A percentile compares a stretch with the other conserved stretches of the same genome.
phyloP scores from a whole-genome alignment of 2,329 filamentous ascomycete species.

The Trichoderma asperellum region DNA sequence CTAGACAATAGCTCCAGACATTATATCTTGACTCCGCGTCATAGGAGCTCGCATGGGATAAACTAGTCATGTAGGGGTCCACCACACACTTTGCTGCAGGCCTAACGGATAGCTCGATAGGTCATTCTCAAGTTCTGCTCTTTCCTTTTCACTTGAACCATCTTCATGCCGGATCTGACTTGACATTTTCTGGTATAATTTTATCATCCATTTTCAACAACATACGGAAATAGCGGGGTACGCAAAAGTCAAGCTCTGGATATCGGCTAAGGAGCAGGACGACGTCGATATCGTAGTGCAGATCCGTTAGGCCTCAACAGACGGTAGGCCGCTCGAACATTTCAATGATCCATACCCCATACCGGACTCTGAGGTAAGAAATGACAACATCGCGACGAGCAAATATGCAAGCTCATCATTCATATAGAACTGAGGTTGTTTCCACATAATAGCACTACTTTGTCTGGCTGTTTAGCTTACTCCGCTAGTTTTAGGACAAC shows the following conservation, averaged over 20 bases:
- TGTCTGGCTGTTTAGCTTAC: neutral
- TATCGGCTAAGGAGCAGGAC: neutral
- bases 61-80: neutral
- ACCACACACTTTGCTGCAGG: neutral
- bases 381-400: neutral
- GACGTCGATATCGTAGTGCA: conserved; percentile 1
- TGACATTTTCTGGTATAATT: neutral
- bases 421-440: neutral
- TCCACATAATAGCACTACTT: too few relatives aligned
- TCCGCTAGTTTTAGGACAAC: neutral
- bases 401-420: neutral
- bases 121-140: neutral
- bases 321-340: neutral
- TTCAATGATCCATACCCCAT: neutral
- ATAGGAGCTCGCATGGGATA: neutral
- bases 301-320: neutral
- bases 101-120: neutral
- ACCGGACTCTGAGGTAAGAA: neutral
- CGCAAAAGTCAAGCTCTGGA: conserved; percentile 5
- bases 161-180: neutral
- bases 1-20: neutral
- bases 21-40: conserved; percentile 3
- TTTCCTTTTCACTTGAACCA: too few relatives aligned
- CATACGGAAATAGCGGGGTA: conserved; percentile 2
- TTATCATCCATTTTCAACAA: neutral